Base-by-base conservation (phyloP, 108 stramenopile genomes). In the Pseudonitzschia pungens region DNA sequence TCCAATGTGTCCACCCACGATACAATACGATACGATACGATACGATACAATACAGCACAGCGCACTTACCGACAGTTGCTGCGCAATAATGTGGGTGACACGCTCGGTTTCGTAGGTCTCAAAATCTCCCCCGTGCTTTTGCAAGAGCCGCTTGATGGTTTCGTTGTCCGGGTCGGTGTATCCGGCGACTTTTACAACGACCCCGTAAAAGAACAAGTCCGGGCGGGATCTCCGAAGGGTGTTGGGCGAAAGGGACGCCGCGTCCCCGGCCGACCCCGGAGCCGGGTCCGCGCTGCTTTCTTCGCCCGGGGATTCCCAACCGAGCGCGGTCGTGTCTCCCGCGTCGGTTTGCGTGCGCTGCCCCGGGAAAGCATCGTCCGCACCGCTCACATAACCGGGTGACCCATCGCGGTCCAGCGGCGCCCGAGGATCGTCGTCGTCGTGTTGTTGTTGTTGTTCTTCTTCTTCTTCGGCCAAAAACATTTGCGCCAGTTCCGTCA, bases 41-140 rank as follows among this genome's bases (percentile, higher is more conserved):
- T n/a, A n/a, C n/a, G n/a, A 43, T 11, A 43, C 42, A 43, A 8
- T 48, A 2, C 16, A 4, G 3, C 16, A 11, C 45, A 48, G 14
- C 5, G 5, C 9, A 58, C 57, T 58, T 27, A 58, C 57, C 27
- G 90, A 91, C 53, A 94, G 74, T 28, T 81, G 77, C 52, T 90
- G 86, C 0, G 92, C 90, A 69, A 94, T 84, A 11, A 94, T 86
- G 63, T 94, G 92, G 0, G 92, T 93, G 4, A 93, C 84, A 44
- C 89, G 79, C 21, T 52, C 52, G 6, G 92, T 93, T 86, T 93
- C 92, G 69, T 93, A 93, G 28, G 85, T 88, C 75, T 93, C 92
- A 36, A 88, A 63, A 28, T 91, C 89, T 11, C 92, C 92, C 15
- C 90, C 90, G 68, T 91, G 86, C 44, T 80, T 84, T 48, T 91